Evolutionary conservation across 2,329 filamentous ascomycete genomes (phyloP).

Genomic region (Akanthomyces muscarius): DNA sequence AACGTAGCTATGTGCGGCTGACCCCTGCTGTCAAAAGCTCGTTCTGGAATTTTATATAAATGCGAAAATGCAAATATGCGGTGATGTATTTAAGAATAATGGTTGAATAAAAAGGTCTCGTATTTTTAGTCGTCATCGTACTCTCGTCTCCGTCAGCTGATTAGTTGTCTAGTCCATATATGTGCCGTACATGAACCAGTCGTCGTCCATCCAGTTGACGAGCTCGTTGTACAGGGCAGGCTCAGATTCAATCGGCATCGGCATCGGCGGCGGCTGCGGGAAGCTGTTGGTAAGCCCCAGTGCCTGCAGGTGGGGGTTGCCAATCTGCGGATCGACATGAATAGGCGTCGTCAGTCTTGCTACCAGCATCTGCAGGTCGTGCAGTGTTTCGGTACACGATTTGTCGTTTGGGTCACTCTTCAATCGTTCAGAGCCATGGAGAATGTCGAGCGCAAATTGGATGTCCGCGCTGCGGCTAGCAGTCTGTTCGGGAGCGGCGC

Average conservation of each 20-base stretch:
- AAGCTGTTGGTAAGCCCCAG: conserved; percentile 15
- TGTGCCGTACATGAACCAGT: conserved; percentile 31
- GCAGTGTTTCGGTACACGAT: conserved; percentile 36
- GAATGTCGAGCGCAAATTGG: conserved; percentile 38
- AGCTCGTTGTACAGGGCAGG: conserved; percentile 34
- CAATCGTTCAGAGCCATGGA: conserved; percentile 35
- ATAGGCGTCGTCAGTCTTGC: conserved; percentile 29
- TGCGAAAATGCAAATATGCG: neutral
- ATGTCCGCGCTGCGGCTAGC: conserved; percentile 32
- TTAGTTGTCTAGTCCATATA: conserved; percentile 20
- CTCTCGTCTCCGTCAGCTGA: neutral
- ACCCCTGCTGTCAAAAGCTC: neutral
- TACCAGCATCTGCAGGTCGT: conserved; percentile 36
- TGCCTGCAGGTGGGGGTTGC: conserved; percentile 20
- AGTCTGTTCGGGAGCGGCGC: conserved; percentile 17
- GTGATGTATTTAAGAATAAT: neutral
- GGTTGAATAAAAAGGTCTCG: neutral
- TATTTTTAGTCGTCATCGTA: neutral
- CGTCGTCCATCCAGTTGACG: conserved; percentile 36
- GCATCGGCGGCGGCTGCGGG: conserved; percentile 20
- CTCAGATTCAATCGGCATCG: conserved; percentile 29
- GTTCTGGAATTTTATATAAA: neutral
- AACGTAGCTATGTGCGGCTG: neutral
- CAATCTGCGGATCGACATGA: conserved; percentile 21
- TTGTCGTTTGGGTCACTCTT: conserved; percentile 36